Base-by-base conservation (phyloP, 129 eudicot genomes). In the Lonicera japonica region DNA sequence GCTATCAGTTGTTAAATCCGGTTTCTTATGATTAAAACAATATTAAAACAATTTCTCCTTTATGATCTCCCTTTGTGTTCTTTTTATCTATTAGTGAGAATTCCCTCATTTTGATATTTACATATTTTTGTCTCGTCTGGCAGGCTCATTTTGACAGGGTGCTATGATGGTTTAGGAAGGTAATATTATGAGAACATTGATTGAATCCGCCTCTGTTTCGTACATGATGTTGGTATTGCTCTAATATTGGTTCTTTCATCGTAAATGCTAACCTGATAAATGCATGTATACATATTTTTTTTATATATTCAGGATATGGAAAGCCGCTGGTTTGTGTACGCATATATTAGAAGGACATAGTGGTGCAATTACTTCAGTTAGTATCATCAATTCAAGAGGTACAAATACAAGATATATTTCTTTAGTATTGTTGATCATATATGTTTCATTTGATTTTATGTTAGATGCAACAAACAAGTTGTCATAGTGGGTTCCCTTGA, bases 131-230 rank as follows among this genome's bases (percentile, higher is more conserved):
- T 54, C 36, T 29, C 61, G 36, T 25, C 13, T 56, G 29, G 52
- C 83, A 91, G 98, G 85, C 76, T 82, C 66, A 76, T 92, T 73
- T 75, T 92, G 83, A 92, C 98, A 0, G 98, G 98, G 54, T 82
- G 88, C 75, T 92, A 87, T 53, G 98, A 92, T 80, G 83, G 88
- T 53, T 71, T 80, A 50, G 98, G 81, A 79, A 92, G 98, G 96
- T 91, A 83, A 57, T 19, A 43, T n/a, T 29, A 29, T 29, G 6
- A 29, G 36, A 29, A 29, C 6, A 29, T 6, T 29, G 52, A 15
- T 51, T 51, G n/a, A n/a, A 9, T n/a, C 17, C 15, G 43, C 70
- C 64, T 25, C 36, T 29, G 4, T 29, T 36, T 56, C 34, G 17
- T 10, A 23, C 55, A 29, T 1, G 52, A 23, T 53, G 11, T 8